Base-by-base conservation (phyloP, 2,329 filamentous ascomycete species). In the Fusarium dlaminii region DNA sequence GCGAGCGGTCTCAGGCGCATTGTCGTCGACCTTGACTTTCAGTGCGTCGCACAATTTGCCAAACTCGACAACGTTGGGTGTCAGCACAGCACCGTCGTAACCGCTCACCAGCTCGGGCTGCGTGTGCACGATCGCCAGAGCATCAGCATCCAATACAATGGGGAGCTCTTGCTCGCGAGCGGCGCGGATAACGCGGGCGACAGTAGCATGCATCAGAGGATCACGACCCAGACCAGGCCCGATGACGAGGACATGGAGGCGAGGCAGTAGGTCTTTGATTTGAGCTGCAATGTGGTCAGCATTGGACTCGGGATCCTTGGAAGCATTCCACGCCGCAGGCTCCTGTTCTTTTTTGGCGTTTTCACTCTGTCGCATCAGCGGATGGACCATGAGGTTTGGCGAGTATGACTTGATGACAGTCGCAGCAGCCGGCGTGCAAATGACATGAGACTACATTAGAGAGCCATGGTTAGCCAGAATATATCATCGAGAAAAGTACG, bases 311-410 rank as follows among this genome's bases (percentile, higher is more conserved):
- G 68, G 37, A 9, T 76, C 72, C 27, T 72, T 74, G 60, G 70
- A 67, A 9, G 75, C 70, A 17, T 66, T 63, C 39, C 65, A 56
- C 55, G 85, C 82, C 30, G 84, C 81, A 60, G 89, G 84, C 76
- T 90, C 87, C 29, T 84, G 79, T 34, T 70, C 62, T 30, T 48
- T 73, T 42, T 79, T 78, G 34, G 83, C 80, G 10, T 80, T 66
- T 17, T 83, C 80, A 51, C 90, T 90, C 83, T 96, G 94, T 36
- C 94, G 93, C 90, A 99, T 96, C 75, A 98, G 90, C 2, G 96
- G 96, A 82, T 98, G 96, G 17, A 99, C 96, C 96, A 99, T 99
- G 34, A 99, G 88, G 82, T 98, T 98, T 6, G 96, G 96, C 27
- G 95, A 98, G 86, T 98, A 99, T 8, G 94, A 94, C 86, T 99